A percentile compares a stretch with the other conserved stretches of the same genome.
Evolutionary conservation across 768 basidiomycete genomes (phyloP).

Genomic region (Galerina marginata): DNA sequence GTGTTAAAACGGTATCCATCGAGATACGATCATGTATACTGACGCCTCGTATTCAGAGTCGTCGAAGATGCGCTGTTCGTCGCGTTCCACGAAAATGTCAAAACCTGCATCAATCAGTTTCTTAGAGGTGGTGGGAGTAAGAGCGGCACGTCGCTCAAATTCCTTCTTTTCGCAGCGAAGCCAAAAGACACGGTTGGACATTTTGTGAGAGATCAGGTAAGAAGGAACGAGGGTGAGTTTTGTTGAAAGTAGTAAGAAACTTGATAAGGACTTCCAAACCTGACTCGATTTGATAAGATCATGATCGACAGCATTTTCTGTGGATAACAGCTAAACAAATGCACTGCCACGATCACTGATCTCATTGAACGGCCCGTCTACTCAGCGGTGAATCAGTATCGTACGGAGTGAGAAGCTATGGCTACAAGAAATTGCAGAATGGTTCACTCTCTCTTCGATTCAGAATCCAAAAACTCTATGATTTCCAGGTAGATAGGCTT

Average conservation of each 20-base stretch:
- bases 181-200: slow-evolving; percentile 75
- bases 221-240: not conserved
- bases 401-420: no score
- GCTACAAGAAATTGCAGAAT: no score
- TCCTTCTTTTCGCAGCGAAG: slow-evolving; percentile 97
- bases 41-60: slow-evolving; percentile 93
- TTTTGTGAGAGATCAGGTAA: slow-evolving; percentile 28
- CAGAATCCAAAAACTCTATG: no score
- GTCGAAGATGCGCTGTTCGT: slow-evolving; percentile 92
- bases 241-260: not conserved
- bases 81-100: slow-evolving; percentile 89
- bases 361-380: no score
- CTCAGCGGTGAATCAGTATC: no score
- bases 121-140: slow-evolving; percentile 92
- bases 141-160: slow-evolving; percentile 90
- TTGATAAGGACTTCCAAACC: not conserved
- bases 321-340: slow-evolving; percentile 6
- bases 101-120: slow-evolving; percentile 89
- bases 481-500: no score
- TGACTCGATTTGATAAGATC: slow-evolving; percentile 22
- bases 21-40: slow-evolving; percentile 35
- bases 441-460: no score
- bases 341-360: slow-evolving; percentile 19
- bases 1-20: slow-evolving; percentile 13
- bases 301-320: slow-evolving; percentile 5